Evolutionary conservation across 1,284 basidiomycete genomes (phyloP), one percentile per base, ranked within the genome.

Genomic region (Prillingera fragicola): DNA sequence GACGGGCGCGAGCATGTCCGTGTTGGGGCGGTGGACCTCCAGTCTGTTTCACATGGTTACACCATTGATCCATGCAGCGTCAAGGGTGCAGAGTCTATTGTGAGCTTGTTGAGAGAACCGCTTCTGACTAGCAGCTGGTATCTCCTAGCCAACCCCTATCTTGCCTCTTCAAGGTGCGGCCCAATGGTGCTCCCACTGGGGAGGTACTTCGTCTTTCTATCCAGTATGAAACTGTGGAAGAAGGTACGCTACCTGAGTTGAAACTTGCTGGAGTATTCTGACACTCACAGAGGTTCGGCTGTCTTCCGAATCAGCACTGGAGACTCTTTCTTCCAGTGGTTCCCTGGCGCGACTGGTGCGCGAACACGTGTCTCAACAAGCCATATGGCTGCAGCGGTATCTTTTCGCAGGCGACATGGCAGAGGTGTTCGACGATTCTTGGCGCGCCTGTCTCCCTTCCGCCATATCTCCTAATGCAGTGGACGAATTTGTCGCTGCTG

Each of bases 1-100:
- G 70, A 71, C 38, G 63, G 61, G 1, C 45, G 55, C 10, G 63
- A 70, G 36, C 53, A 62, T 38, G 49, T 73, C 2, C 59, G 67
- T 15, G 52, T 71, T 14, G 48, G 40, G 2, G 45, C 49, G 1
- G 63, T 68, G n/a, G 42, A 51, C 23, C 55, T 61, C n/a, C 27
- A 36, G 19, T 46, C 53, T 6, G 52, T 45, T 2, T 41, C 18
- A 26, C 50, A 8, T 6, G 34, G 25, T 2, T 52, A 41, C 27
- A n/a, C 8, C 7, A 54, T 64, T 8, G 49, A 65, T 29, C 42
- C 54, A 5, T 57, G 57, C 32, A 50, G 43, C 8, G 50, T 47
- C 14, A 41, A 54, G 17, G 55, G 58, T 45, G 45, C 52, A 8
- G 40, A 48, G 24, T 19, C 48, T 1, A 39, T 51, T 17, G 62